Percentiles rank a stretch among this genome's conserved stretches.
These are phyloP conservation scores for Teunomyces pallodes DNA, from an alignment of 805 yeast species.

Conservation along the genomic window DNA sequence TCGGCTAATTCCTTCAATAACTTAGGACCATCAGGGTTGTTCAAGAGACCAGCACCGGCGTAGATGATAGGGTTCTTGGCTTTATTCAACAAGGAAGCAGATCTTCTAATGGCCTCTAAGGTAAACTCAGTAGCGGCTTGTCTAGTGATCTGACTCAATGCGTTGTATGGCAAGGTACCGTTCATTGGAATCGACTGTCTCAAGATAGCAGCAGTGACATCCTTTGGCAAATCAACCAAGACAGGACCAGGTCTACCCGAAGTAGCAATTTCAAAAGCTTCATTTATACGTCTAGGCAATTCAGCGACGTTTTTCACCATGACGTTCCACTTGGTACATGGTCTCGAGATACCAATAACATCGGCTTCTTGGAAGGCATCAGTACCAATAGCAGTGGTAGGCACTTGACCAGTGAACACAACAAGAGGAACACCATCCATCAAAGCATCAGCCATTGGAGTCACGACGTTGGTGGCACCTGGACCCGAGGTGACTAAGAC, in stretches of 20 bases:
- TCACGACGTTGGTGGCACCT: conserved; percentile 96
- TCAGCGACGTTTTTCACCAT: conserved; percentile 96
- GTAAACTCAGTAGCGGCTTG: conserved; percentile 73
- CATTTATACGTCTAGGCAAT: conserved; percentile 92
- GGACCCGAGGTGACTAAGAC: conserved; percentile 99
- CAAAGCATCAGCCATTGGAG: conserved; percentile 98
- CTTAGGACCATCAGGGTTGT: conserved; percentile 75
- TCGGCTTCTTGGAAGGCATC: conserved; percentile 99
- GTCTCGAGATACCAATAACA: conserved; percentile 92
- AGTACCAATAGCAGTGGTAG: conserved; percentile 93
- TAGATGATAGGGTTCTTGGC: conserved; percentile 88
- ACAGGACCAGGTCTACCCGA: conserved; percentile 99
- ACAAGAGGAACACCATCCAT: conserved; percentile 97
- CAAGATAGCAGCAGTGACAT: conserved; percentile 90
- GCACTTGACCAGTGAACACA: conserved; percentile 96
- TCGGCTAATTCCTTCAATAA: conserved; percentile 81
- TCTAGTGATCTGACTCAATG: conserved; percentile 68
- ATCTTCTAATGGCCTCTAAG: conserved; percentile 65
- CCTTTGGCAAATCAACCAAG: conserved; percentile 95
- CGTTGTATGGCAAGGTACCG: conserved; percentile 70
- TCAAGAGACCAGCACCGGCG: conserved; percentile 89
- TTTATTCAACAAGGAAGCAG: conserved; percentile 73
- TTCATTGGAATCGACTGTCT: conserved; percentile 81
- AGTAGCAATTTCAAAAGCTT: conserved; percentile 96
- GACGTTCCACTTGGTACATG: conserved; percentile 98